Conservation (phyloP, 2,329 filamentous ascomycete genomes). For the Claviceps purpurea region DNA sequence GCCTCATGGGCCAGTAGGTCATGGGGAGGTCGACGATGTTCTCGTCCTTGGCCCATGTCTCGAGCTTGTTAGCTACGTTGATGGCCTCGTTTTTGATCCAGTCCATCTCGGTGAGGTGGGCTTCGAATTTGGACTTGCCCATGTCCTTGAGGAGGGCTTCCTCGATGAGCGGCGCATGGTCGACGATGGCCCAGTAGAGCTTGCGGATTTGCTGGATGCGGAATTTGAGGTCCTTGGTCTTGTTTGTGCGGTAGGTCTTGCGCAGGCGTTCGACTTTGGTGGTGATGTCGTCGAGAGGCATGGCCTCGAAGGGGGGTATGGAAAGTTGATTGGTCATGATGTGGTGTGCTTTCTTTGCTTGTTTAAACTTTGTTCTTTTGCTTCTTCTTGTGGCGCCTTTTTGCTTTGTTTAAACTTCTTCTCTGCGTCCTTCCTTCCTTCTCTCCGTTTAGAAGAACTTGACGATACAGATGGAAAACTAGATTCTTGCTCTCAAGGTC, state of each 20-base stretch:
- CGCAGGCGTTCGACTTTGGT: conserved; percentile 46
- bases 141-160: conserved; percentile 70
- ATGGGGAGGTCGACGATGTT: conserved; percentile 54
- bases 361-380: background rate
- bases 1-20: conserved; percentile 53
- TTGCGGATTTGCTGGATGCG: conserved; percentile 77
- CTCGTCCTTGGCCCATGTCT: conserved; percentile 76
- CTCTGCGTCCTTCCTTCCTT: too few species aligned
- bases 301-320: conserved; percentile 41
- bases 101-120: conserved; percentile 58
- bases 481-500: too few species aligned
- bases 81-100: conserved; percentile 74
- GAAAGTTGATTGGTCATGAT: conserved; percentile 26
- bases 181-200: conserved; percentile 84
- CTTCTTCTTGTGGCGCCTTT: background rate
- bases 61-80: conserved; percentile 63
- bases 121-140: conserved; percentile 64
- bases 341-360: background rate
- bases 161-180: conserved; percentile 58
- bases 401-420: too few species aligned
- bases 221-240: conserved; percentile 72
- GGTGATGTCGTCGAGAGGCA: conserved; percentile 53
- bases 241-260: conserved; percentile 61
- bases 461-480: too few species aligned
- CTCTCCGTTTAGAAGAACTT: too few species aligned